Percentiles rank a stretch among this genome's conserved stretches.
Conservation (phyloP, 1,284 basidiomycete genomes). For the Ustilago xerochloae region DNA sequence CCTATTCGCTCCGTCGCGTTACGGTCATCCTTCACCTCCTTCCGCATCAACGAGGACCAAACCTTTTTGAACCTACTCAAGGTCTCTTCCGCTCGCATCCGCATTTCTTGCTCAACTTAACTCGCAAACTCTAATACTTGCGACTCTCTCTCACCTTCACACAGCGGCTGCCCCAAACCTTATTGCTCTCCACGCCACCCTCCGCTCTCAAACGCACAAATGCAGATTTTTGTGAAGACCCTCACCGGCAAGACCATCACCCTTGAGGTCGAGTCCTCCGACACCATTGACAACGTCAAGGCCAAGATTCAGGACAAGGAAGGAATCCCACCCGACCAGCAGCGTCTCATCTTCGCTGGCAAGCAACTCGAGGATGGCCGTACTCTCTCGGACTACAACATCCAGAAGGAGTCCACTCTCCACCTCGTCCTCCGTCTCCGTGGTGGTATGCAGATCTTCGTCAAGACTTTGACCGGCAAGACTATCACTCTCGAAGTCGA, state of each 20-base stretch:
- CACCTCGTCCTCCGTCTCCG: constrained; percentile 90
- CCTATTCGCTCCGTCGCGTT: background rate
- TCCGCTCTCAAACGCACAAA: constrained; percentile 8
- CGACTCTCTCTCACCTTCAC: background rate
- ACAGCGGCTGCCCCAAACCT: constrained; percentile 1
- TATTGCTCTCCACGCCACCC: background rate
- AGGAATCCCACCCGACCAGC: constrained; percentile 65
- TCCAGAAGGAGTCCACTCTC: constrained; percentile 98
- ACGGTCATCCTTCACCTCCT: background rate
- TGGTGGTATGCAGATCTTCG: constrained; percentile 73
- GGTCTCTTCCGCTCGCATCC: constrained; percentile 1
- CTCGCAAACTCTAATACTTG: constrained; percentile 8
- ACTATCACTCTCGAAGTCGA: constrained; percentile 95
- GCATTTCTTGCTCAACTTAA: constrained; percentile 20
- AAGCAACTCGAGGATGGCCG: constrained; percentile 67
- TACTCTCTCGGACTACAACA: constrained; percentile 73
- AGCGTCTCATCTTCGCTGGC: constrained; percentile 65
- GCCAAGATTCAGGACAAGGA: constrained; percentile 68
- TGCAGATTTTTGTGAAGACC: constrained; percentile 59
- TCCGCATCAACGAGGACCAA: background rate
- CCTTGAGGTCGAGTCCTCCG: constrained; percentile 67
- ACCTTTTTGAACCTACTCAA: background rate
- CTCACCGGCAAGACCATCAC: constrained; percentile 70
- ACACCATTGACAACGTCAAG: constrained; percentile 76
- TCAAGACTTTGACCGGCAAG: constrained; percentile 89